Conservation (phyloP, 2,329 filamentous ascomycete genomes). For the Epichloe sp. region DNA sequence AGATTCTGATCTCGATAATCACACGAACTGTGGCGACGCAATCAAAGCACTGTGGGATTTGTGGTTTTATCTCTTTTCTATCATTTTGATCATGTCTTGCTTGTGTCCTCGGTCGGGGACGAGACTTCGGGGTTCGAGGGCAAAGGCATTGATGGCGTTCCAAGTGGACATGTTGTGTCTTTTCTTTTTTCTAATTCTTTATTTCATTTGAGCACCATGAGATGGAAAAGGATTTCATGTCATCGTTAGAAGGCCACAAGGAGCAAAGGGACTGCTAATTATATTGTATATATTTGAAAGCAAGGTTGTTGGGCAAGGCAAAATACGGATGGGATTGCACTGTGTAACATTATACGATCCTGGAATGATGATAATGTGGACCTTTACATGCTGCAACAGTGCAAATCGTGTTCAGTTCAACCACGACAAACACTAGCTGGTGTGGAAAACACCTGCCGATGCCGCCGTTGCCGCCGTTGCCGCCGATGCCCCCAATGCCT, state of each 20-base stretch:
- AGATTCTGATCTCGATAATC: slow-evolving; percentile 4
- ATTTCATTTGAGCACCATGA: background rate
- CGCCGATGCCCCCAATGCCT: slow-evolving; percentile 5
- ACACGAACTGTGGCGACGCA: slow-evolving; percentile 4
- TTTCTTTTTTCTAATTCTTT: background rate
- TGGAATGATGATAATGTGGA: background rate
- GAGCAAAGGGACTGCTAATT: background rate
- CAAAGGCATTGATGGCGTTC: background rate
- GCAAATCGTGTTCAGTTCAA: background rate
- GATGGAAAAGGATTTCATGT: background rate
- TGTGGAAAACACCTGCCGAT: background rate
- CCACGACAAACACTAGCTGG: too few species aligned
- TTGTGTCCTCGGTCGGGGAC: background rate
- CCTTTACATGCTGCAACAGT: background rate
- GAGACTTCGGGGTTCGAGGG: background rate
- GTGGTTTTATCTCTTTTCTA: background rate
- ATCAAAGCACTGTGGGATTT: background rate
- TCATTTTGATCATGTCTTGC: background rate
- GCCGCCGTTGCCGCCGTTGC: slow-evolving; percentile 7
- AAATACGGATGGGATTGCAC: background rate
- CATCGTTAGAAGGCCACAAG: background rate
- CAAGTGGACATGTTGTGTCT: background rate
- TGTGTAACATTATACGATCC: background rate
- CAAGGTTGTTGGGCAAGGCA: background rate
- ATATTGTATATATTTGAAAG: background rate